Conservation (phyloP, 768 basidiomycete species). For the Lentinula boryana region DNA sequence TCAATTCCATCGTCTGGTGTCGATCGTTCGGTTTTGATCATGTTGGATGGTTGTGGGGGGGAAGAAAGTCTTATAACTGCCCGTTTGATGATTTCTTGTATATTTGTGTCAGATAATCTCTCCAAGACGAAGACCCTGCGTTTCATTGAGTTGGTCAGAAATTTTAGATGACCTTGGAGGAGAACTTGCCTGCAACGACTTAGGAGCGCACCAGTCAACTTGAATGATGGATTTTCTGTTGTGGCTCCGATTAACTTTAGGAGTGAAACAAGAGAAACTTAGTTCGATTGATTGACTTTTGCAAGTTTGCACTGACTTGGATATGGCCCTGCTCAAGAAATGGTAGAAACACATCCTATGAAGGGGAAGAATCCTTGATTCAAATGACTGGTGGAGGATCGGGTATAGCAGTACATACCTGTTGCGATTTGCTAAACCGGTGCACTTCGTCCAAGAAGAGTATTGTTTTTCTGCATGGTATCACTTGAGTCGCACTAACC, state of each 20-base stretch:
- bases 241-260: conserved; percentile 72
- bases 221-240: conserved; percentile 88
- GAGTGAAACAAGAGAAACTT: not conserved
- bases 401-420: conserved; percentile 28
- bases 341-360: conserved; percentile 73
- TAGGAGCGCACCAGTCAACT: conserved; percentile 63
- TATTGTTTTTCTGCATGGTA: conserved; percentile 49
- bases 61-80: conserved; percentile 33
- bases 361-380: not conserved
- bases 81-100: conserved; percentile 49
- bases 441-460: conserved; percentile 85
- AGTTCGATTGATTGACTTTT: not conserved
- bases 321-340: conserved; percentile 75
- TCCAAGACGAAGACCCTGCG: conserved; percentile 69
- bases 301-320: conserved; percentile 34
- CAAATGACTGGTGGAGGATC: too few relatives aligned
- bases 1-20: not conserved
- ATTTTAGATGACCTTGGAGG: conserved; percentile 5
- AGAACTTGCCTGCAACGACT: conserved; percentile 65
- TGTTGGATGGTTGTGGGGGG: not conserved
- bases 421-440: conserved; percentile 68
- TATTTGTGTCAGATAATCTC: conserved; percentile 58
- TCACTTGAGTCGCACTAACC: conserved; percentile 6
- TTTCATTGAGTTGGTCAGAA: conserved; percentile 10
- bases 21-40: not conserved